Conservation (phyloP, 2,329 filamentous ascomycete genomes). For the Lasiodiplodia citricola region DNA sequence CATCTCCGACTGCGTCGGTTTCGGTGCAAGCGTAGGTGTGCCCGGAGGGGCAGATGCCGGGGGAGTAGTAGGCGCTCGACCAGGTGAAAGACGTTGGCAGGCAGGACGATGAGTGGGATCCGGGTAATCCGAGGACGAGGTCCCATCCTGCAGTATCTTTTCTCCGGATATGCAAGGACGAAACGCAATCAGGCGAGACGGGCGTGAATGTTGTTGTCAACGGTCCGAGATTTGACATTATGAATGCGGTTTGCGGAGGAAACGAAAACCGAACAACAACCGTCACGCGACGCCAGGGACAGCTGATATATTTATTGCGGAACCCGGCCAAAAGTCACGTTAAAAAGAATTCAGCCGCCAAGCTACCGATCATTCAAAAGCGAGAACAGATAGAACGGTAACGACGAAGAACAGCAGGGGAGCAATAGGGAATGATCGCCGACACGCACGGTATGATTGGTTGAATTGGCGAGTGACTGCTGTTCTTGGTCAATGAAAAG, state of each 20-base stretch:
- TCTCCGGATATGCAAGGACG: neutral
- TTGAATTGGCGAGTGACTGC: too few species aligned
- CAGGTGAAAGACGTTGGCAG: neutral
- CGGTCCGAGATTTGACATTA: neutral
- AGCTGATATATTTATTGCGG: too few species aligned
- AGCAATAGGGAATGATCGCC: too few species aligned
- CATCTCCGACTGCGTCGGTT: neutral
- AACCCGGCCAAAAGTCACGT: too few species aligned
- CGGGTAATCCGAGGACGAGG: neutral
- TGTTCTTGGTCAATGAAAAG: too few species aligned
- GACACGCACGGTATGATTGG: too few species aligned
- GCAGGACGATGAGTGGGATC: neutral
- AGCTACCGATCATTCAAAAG: too few species aligned
- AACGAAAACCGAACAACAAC: too few species aligned
- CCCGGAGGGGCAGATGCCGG: neutral
- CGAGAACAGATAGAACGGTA: too few species aligned
- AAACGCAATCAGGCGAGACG: neutral
- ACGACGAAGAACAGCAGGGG: too few species aligned
- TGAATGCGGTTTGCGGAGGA: neutral
- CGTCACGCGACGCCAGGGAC: too few species aligned
- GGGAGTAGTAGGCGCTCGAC: neutral
- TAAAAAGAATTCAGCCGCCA: too few species aligned
- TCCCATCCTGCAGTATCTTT: neutral
- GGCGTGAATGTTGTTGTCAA: neutral
- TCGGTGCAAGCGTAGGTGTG: neutral